These are phyloP conservation scores for Calonectria multiphialidica DNA, from an alignment of 2,329 filamentous ascomycete genomes.

Conservation along the genomic window DNA sequence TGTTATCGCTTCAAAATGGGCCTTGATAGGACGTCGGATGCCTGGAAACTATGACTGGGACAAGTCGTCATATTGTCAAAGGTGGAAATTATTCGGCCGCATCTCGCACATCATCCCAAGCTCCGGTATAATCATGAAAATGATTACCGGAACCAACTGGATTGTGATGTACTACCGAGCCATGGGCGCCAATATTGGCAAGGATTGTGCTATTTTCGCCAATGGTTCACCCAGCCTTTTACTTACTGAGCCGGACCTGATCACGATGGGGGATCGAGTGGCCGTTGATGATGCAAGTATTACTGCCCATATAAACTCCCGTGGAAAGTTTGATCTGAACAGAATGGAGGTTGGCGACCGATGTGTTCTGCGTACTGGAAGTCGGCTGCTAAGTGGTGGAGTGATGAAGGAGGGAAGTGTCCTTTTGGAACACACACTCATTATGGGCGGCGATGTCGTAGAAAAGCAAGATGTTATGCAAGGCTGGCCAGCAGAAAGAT, in stretches of 20 bases:
- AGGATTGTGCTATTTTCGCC: slow-evolving; percentile 67
- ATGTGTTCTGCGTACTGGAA: slow-evolving; percentile 64
- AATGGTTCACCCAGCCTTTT: slow-evolving; percentile 64
- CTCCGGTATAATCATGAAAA: slow-evolving; percentile 63
- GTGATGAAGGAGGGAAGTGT: slow-evolving; percentile 65
- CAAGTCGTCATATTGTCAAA: slow-evolving; percentile 66
- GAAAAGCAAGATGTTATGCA: slow-evolving; percentile 63
- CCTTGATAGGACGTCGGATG: slow-evolving; percentile 61
- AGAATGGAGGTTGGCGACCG: slow-evolving; percentile 61
- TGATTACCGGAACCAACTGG: slow-evolving; percentile 66
- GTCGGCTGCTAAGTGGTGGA: slow-evolving; percentile 64
- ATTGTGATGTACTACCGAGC: slow-evolving; percentile 65
- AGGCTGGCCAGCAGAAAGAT: slow-evolving; percentile 61
- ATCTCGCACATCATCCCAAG: slow-evolving; percentile 63
- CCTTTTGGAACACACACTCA: slow-evolving; percentile 68
- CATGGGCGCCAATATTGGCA: slow-evolving; percentile 65
- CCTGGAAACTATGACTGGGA: slow-evolving; percentile 71
- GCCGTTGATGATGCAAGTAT: slow-evolving; percentile 67
- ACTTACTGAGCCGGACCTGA: slow-evolving; percentile 69
- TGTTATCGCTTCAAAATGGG: slow-evolving; percentile 64
- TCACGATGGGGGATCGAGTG: slow-evolving; percentile 65
- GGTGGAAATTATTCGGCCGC: slow-evolving; percentile 67
- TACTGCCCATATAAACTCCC: slow-evolving; percentile 68
- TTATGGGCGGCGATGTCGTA: slow-evolving; percentile 68
- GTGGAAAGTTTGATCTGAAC: slow-evolving; percentile 69